phyloP scores from a whole-genome alignment of 495 filamentous ascomycete species.

The Aspergillus mulundensis region DNA sequence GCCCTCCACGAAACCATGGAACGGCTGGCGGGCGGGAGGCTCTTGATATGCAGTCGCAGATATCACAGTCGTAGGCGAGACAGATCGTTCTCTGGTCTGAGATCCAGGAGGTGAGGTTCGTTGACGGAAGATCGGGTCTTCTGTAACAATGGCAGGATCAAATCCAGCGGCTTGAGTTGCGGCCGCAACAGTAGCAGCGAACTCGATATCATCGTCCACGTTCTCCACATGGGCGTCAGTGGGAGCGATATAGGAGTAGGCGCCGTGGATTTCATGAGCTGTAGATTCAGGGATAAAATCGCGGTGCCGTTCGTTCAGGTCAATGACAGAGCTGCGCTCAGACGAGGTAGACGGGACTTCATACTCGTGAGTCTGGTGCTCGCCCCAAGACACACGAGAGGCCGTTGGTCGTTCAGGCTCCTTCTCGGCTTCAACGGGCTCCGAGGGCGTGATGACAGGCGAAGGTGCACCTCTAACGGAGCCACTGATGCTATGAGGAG shows the following conservation, averaged over 20 bases:
- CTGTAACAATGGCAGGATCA: conserved; percentile 64
- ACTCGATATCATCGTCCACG: conserved; percentile 56
- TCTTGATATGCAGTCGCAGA: conserved; percentile 20
- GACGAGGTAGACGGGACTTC: conserved; percentile 54
- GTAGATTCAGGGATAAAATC: conserved; percentile 13
- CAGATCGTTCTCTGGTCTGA: conserved; percentile 43
- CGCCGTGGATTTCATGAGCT: conserved; percentile 19
- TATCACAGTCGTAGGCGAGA: conserved; percentile 33
- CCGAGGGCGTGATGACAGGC: conserved; percentile 24
- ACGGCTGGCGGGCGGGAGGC: conserved; percentile 30
- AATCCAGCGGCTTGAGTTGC: conserved; percentile 65
- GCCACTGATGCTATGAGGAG: conserved; percentile 41
- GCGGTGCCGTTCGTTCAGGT: conserved; percentile 18
- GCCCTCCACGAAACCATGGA: conserved; percentile 33
- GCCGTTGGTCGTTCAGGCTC: conserved; percentile 30
- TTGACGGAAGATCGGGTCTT: conserved; percentile 58
- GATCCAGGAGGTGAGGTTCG: conserved; percentile 63
- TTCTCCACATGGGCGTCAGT: conserved; percentile 16
- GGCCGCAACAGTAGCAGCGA: conserved; percentile 67
- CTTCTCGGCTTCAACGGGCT: conserved; percentile 19
- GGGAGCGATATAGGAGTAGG: conserved; percentile 5
- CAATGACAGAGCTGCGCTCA: conserved; percentile 31
- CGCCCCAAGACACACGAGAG: conserved; percentile 59
- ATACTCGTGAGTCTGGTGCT: conserved; percentile 58
- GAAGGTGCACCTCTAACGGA: conserved; percentile 34